phyloP scores from a whole-genome alignment of 1,139 yeast species.

The Yarrowia galli region DNA sequence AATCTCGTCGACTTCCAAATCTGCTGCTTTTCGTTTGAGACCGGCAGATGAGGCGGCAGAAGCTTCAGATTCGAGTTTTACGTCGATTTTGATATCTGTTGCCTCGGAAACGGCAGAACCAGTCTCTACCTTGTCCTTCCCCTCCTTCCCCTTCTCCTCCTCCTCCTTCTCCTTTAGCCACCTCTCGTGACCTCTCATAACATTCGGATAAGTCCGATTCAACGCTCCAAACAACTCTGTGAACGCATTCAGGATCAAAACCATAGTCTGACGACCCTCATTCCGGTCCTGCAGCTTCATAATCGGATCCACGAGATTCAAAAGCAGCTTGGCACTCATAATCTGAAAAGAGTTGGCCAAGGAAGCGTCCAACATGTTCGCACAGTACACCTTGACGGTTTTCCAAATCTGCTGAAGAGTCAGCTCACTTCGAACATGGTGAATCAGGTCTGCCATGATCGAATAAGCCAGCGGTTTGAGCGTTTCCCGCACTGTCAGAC shows the following conservation, averaged over 20 bases:
- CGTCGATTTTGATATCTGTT: conserved; percentile 13
- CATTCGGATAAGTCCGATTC: conserved; percentile 72
- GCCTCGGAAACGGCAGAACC: conserved; percentile 1
- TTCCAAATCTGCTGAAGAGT: conserved; percentile 87
- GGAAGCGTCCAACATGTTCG: conserved; percentile 78
- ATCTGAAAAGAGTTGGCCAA: conserved; percentile 92
- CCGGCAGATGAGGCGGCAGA: background rate
- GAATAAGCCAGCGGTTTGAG: conserved; percentile 89
- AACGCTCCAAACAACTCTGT: conserved; percentile 81
- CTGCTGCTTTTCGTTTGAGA: conserved; percentile 21
- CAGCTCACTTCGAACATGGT: conserved; percentile 85
- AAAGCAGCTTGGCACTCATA: conserved; percentile 90
- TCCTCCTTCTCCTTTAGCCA: conserved; percentile 41
- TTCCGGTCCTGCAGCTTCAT: conserved; percentile 81
- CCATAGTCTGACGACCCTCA: conserved; percentile 80
- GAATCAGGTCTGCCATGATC: conserved; percentile 94
- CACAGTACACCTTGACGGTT: conserved; percentile 84
- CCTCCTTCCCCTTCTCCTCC: conserved; percentile 41
- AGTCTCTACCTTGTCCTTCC: conserved; percentile 4
- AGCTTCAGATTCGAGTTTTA: conserved; percentile 20
- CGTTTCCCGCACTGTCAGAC: conserved; percentile 88
- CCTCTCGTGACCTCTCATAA: conserved; percentile 63
- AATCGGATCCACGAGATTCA: conserved; percentile 88
- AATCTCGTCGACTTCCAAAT: conserved; percentile 39
- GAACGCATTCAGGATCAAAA: conserved; percentile 78